Evolutionary conservation across 148 eudicot species (phyloP).

Genomic region (Vaccinium myrtillus): DNA sequence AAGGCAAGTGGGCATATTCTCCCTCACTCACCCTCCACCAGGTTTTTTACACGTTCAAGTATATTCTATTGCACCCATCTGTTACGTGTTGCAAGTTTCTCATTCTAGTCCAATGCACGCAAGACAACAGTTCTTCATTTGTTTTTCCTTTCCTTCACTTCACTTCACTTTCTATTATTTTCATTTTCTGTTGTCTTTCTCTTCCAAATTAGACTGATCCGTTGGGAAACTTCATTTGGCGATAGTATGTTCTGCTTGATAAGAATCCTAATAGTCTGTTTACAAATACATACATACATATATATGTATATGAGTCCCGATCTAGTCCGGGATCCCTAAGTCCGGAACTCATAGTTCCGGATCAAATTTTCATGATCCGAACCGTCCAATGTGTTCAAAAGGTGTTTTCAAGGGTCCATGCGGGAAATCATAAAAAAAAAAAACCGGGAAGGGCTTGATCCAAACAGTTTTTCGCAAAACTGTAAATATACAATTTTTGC

Average conservation of each 20-base stretch:
- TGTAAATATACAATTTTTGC: no score
- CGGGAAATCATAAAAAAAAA: no score
- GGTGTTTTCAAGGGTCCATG: no score
- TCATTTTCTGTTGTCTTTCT: no score
- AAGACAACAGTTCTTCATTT: background rate
- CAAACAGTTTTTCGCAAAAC: no score
- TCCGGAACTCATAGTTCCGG: no score
- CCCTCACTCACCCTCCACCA: background rate
- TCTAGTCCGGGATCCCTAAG: no score
- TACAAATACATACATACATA: no score
- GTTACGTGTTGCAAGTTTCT: background rate
- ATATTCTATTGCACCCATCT: background rate
- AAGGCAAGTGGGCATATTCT: constrained; percentile 39
- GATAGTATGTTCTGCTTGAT: background rate
- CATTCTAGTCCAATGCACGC: background rate
- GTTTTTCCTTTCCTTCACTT: background rate
- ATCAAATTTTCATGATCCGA: no score
- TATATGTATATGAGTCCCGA: no score
- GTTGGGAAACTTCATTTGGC: background rate
- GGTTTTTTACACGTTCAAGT: background rate
- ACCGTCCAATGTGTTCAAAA: no score
- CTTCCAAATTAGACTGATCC: background rate
- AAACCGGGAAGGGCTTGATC: no score
- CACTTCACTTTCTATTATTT: background rate
- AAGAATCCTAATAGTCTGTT: background rate